Evolutionary conservation across 176 grass and related monocot genomes (phyloP), one percentile per base, ranked within the genome.

Genomic region (Chrysopogon serrulatus): DNA sequence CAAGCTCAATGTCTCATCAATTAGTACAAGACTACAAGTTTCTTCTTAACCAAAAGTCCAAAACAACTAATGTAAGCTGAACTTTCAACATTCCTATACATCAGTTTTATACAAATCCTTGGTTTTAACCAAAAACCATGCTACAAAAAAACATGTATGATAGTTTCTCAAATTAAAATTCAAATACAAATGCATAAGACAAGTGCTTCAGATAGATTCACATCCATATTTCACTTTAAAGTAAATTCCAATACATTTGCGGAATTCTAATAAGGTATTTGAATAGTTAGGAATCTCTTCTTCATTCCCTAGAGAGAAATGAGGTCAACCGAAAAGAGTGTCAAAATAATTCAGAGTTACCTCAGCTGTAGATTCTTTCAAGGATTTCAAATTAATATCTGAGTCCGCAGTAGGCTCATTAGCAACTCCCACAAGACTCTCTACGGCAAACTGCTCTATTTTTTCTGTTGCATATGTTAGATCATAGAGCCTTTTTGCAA

Each of bases 381-480:
- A 79, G 72, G 43, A 85, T 76, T 56, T 61, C 4, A 79, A 68
- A 18, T 68, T 89, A 68, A 80, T 36, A 41, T 98, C 83, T 27
- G 64, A 39, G 34, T 88, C 91, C 53, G 86, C 64, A 66, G 68
- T 65, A 85, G 86, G 76, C 45, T 90, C 84, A 75, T 84, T 71
- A 87, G 92, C 89, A 86, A 95, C 57, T 72, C 85, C 85, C 42
- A 91, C 76, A 49, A 99, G 91, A 86, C 89, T 92, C 27, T 82
- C 73, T 27, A 62, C 89, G 32, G 97, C 97, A 73, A 96, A 99
- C 45, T 94, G 87, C 89, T 96, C 97, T 3, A 99, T 92, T 64
- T 56, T 94, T 33, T 89, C 67, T 69, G 86, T 94, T 72, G 91
- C 93, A 67, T 94, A 96, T 67, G 70, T 73, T 40, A 99, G 88